Evolutionary conservation across 805 yeast species (phyloP).

Genomic region (Blastobotrys mokoenaii): DNA sequence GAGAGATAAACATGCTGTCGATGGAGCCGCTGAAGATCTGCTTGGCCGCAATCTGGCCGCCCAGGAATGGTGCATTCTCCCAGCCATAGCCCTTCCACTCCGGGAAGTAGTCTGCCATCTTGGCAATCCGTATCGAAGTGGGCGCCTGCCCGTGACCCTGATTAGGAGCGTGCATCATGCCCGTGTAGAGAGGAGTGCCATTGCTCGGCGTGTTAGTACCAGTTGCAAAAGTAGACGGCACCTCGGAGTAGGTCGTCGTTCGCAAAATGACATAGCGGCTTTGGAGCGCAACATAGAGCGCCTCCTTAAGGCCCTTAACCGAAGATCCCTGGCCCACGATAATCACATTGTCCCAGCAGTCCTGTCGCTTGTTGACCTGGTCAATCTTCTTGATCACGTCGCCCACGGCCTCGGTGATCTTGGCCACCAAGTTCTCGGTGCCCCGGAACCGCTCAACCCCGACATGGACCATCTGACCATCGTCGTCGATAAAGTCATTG

Average conservation of each 20-base stretch:
- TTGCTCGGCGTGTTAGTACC: constrained; percentile 26
- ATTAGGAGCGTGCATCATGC: constrained; percentile 6
- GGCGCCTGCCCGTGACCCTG: constrained; percentile 62
- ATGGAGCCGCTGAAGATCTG: constrained; percentile 64
- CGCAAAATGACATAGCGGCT: constrained; percentile 43
- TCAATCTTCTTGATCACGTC: constrained; percentile 47
- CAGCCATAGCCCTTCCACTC: constrained; percentile 83
- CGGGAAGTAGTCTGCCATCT: constrained; percentile 85
- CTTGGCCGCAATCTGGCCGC: constrained; percentile 81
- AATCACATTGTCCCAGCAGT: constrained; percentile 75
- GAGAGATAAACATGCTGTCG: constrained; percentile 56
- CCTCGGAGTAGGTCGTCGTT: constrained; percentile 29
- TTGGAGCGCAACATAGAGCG: constrained; percentile 49
- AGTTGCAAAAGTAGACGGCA: constrained; percentile 29
- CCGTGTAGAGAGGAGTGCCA: constrained; percentile 14
- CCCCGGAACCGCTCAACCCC: constrained; percentile 91
- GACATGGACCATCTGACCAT: constrained; percentile 50
- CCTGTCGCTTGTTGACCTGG: constrained; percentile 66
- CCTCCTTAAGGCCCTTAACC: constrained; percentile 70
- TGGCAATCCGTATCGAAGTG: constrained; percentile 55
- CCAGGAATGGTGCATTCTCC: constrained; percentile 71
- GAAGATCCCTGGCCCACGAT: constrained; percentile 70
- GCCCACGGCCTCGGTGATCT: constrained; percentile 47
- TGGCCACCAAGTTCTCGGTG: constrained; percentile 46
- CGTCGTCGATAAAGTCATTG: constrained; percentile 59